phyloP scores from a whole-genome alignment of 2,329 filamentous ascomycete genomes.

The Penicillium sp. region DNA sequence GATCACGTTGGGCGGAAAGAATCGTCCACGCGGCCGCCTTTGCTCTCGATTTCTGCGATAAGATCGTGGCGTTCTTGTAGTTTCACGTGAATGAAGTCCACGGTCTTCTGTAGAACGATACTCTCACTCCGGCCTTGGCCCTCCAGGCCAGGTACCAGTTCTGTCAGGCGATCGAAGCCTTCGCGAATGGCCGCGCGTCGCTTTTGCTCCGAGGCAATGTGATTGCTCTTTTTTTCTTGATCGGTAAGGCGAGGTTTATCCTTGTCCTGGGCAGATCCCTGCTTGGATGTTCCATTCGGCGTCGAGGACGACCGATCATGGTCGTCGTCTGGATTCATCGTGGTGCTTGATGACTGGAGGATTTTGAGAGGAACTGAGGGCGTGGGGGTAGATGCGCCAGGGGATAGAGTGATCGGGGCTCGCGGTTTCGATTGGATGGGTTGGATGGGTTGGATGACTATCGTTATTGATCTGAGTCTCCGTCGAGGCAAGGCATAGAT shows the following conservation, averaged over 20 bases:
- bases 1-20: conserved; percentile 31
- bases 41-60: conserved; percentile 57
- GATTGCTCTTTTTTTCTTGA: conserved; percentile 70
- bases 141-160: conserved; percentile 75
- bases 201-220: conserved; percentile 65
- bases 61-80: conserved; percentile 59
- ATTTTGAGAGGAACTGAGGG: conserved; percentile 26
- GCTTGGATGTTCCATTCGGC: conserved; percentile 31
- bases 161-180: conserved; percentile 77
- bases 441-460: neutral
- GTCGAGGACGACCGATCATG: conserved; percentile 37
- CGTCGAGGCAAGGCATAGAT: neutral
- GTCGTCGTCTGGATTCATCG: conserved; percentile 30
- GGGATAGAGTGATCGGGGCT: neutral
- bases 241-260: conserved; percentile 66
- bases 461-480: neutral
- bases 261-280: conserved; percentile 30
- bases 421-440: neutral
- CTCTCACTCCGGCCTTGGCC: conserved; percentile 84
- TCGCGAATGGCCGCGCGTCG: conserved; percentile 73
- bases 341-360: conserved; percentile 8
- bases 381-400: conserved; percentile 11
- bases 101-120: conserved; percentile 70
- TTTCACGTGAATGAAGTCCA: conserved; percentile 63
- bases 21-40: conserved; percentile 55